Percentiles rank a stretch among this genome's conserved stretches.
These are phyloP conservation scores for Castanea crenata DNA, from an alignment of 306 rosid species.

Conservation along the genomic window DNA sequence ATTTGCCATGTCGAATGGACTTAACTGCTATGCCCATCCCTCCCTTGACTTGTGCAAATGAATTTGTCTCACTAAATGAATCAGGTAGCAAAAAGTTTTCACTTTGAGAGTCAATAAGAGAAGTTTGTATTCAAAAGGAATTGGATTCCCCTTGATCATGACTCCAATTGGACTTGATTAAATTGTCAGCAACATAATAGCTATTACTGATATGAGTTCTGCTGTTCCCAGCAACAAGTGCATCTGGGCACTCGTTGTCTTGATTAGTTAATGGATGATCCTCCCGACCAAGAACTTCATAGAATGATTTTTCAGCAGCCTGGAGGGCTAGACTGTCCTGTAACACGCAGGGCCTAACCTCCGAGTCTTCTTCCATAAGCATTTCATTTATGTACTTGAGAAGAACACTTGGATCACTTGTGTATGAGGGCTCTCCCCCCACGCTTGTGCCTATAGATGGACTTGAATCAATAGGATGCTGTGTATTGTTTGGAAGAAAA, in stretches of 20 bases:
- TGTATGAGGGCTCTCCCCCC: slow-evolving; percentile 30
- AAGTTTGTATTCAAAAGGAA: slow-evolving; percentile 8
- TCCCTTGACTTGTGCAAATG: neutral
- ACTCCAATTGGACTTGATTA: slow-evolving; percentile 26
- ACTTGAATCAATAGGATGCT: slow-evolving; percentile 5
- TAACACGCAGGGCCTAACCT: slow-evolving; percentile 67
- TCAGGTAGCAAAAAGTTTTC: slow-evolving; percentile 19
- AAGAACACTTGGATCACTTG: slow-evolving; percentile 39
- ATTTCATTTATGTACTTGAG: slow-evolving; percentile 69
- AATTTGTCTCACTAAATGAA: slow-evolving; percentile 18
- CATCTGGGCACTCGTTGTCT: slow-evolving; percentile 20
- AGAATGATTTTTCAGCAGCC: slow-evolving; percentile 80
- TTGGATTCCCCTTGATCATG: slow-evolving; percentile 22
- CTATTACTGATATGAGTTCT: slow-evolving; percentile 18
- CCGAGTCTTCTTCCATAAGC: slow-evolving; percentile 77
- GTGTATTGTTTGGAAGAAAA: slow-evolving; percentile 24
- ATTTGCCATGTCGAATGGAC: slow-evolving; percentile 15
- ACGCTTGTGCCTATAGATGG: slow-evolving; percentile 24
- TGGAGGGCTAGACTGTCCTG: slow-evolving; percentile 70
- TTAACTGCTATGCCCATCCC: neutral
- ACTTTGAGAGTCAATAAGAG: neutral
- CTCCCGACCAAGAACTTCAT: slow-evolving; percentile 54
- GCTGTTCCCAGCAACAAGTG: slow-evolving; percentile 8
- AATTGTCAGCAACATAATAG: slow-evolving; percentile 23
- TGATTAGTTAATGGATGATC: slow-evolving; percentile 32